Evolutionary conservation across 305 asterid species (phyloP).

Genomic region (Fraxinus angustifolia): DNA sequence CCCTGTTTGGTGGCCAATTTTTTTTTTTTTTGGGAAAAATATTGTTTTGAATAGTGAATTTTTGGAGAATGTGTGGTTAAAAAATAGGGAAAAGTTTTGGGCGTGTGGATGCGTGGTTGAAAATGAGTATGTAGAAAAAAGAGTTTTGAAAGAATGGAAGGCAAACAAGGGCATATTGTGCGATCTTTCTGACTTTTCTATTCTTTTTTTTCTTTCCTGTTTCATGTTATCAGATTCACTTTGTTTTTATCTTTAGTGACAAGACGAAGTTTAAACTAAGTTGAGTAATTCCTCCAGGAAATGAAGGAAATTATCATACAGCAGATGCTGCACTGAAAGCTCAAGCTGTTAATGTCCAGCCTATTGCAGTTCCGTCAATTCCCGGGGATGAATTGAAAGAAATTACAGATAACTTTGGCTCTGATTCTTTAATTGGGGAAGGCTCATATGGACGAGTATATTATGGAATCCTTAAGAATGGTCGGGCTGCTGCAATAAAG

Average conservation of each 20-base stretch:
- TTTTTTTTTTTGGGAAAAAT: too few species aligned
- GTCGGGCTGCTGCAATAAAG: constrained; percentile 45
- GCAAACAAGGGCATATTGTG: not conserved
- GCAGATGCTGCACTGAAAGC: constrained; percentile 40
- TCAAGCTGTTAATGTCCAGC: not conserved
- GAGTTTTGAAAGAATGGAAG: too few species aligned
- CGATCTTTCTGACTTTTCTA: constrained; percentile 5
- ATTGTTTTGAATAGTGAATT: too few species aligned
- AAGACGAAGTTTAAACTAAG: constrained; percentile 9
- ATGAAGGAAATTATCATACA: constrained; percentile 45
- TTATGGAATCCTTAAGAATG: constrained; percentile 32
- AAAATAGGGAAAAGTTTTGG: too few species aligned
- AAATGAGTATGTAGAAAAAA: too few species aligned
- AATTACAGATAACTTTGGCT: constrained; percentile 36
- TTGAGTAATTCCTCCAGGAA: constrained; percentile 34
- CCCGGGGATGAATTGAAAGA: constrained; percentile 41
- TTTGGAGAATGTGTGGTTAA: too few species aligned
- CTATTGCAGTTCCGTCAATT: constrained; percentile 40
- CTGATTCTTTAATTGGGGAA: constrained; percentile 36
- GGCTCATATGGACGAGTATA: constrained; percentile 53
- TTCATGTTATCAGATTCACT: constrained; percentile 1
- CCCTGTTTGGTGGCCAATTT: too few species aligned
- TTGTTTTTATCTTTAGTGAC: not conserved
- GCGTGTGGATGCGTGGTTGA: too few species aligned
- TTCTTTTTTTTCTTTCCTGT: not conserved